Base-by-base conservation (phyloP, 305 asterid species). In the Plantago lanceolata region DNA sequence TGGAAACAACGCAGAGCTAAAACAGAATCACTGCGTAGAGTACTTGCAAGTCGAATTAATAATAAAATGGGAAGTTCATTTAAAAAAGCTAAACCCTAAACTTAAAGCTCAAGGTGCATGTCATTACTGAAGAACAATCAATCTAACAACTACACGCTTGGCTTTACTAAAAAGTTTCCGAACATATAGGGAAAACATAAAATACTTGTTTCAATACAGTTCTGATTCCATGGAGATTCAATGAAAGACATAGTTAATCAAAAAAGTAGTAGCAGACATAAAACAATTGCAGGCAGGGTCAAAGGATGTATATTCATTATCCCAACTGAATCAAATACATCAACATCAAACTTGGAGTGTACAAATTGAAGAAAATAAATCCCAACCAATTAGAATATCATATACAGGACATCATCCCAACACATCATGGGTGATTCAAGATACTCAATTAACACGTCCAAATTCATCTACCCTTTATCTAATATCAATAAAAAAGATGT, bases 21-120 rank as follows among this genome's bases (percentile, higher is more conserved):
- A 57, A 54, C 26, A n/a, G n/a, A n/a, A n/a, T n/a, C n/a, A n/a
- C n/a, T n/a, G 48, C 20, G 47, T 7, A 59, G 8, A 62, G 40
- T 18, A 31, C 45, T 40, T 9, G n/a, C 13, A 40, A 40, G 45
- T 40, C 11, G 14, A 40, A 40, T 12, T 40, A 40, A 1, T 40
- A 8, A 51, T 13, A 49, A 18, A 13, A 60, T 19, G 15, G 16
- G 15, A 19, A 48, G 28, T 24, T 17, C 48, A 49, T n/a, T 55
- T 20, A 18, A 17, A 65, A 19, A 19, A 18, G 12, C 40, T 31
- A 16, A 56, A 66, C 48, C 13, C 1, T 28, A 14, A 47, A n/a
- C 59, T 13, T 3, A 11, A 55, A 19, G 47, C 47, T 63, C 20
- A 37, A 54, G 6, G 35, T 43, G 35, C 51, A 60, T 24, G 17